Evolutionary conservation across 2,329 filamentous ascomycete species (phyloP).

Genomic region (Dothideomycetidae sp.): DNA sequence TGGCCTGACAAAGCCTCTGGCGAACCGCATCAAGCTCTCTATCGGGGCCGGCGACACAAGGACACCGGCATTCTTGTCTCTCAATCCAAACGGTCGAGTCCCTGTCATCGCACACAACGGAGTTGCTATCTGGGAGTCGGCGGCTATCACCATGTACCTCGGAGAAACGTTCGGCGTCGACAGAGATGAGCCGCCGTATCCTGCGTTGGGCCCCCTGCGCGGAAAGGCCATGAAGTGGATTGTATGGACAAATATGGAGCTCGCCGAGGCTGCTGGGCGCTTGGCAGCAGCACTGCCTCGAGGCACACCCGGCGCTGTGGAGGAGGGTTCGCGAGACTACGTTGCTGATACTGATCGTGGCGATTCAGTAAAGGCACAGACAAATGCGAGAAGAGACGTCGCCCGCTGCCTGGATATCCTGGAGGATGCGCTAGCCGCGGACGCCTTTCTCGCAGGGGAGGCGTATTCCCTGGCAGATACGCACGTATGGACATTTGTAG

Average conservation of each 20-base stretch:
- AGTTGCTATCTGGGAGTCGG: conserved; percentile 4
- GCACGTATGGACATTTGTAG: neutral
- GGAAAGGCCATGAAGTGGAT: neutral
- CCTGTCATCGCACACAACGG: conserved; percentile 23
- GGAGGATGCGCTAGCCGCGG: neutral
- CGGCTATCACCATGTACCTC: neutral
- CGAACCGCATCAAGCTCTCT: neutral
- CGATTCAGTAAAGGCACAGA: too few species aligned
- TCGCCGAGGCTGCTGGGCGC: neutral
- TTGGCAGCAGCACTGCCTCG: too few species aligned
- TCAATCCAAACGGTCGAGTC: conserved; percentile 25
- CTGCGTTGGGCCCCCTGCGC: neutral
- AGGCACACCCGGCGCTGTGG: neutral
- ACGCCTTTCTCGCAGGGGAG: neutral
- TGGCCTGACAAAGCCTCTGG: neutral
- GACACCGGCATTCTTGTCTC: conserved; percentile 16
- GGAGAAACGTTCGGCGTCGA: neutral
- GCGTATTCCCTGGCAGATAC: neutral
- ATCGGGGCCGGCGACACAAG: conserved; percentile 17
- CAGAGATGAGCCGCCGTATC: neutral
- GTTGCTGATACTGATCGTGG: too few species aligned
- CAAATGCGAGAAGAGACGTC: neutral
- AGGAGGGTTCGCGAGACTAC: neutral
- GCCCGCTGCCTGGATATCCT: neutral
- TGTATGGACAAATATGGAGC: neutral